Base-by-base conservation (phyloP, 2,329 filamentous ascomycete species). In the Phialophora verrucosa region DNA sequence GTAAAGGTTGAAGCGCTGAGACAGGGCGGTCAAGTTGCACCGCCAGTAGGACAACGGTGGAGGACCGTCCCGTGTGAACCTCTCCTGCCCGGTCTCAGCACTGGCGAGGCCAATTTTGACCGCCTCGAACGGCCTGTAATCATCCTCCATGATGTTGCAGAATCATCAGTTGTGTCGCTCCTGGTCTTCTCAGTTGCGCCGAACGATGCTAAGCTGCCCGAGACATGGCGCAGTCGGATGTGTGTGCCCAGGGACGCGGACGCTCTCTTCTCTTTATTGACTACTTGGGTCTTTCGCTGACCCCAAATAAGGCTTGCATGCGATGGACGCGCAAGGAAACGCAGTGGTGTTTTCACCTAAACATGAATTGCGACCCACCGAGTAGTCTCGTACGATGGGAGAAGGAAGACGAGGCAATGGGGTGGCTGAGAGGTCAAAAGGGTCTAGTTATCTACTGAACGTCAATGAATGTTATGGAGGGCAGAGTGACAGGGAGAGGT, bases 11-110 rank as follows among this genome's bases (percentile, higher is more conserved):
- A 76, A 77, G 51, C 79, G 75, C 62, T 83, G 82, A 12, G 82
- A 83, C 14, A 82, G 72, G 10, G 81, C 81, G 50, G 77, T 78
- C 81, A 83, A 66, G 65, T 82, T 83, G 66, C 77, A 80, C 59
- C 81, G 76, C 80, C 80, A 83, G 61, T 74, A 69, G 27, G 78
- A 73, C 42, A 75, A 69, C 14, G 65, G 70, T 25, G 80, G 80
- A 54, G 73, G 72, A 57, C 74, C 72, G 67, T 74, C 69, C 59
- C 75, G 77, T 65, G 62, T 74, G 73, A 71, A 72, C 73, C 66
- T 73, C 68, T 64, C 72, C 72, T 75, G 76, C 57, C 71, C 66
- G 29, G 44, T 65, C 62, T 73, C 69, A 17, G 67, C 44, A 23
- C 66, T 64, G 12, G 57, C 62, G 35, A 68, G 51, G 23, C 67